Base-by-base conservation (phyloP, 768 basidiomycete genomes). In the Coprinellus micaceus region DNA sequence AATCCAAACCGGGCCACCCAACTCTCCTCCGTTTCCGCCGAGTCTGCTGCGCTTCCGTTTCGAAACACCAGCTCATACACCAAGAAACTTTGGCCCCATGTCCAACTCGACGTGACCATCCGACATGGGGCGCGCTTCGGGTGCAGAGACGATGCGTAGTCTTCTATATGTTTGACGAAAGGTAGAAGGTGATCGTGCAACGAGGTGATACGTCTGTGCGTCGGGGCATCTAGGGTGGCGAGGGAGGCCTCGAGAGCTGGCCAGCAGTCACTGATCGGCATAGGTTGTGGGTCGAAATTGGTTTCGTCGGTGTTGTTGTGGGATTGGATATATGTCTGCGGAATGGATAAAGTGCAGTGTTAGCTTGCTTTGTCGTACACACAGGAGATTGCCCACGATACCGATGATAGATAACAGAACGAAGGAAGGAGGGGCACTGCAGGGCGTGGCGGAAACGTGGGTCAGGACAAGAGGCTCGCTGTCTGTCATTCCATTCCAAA, bases 1-100 rank as follows among this genome's bases (percentile, higher is more conserved):
- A 76, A 71, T 12, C 73, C 75, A 54, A 74, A 75, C 28, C 75
- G 67, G 47, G 74, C 70, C 53, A 76, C 74, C 75, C 75, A 76
- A 43, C 74, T 74, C 26, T 61, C 54, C 52, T 65, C 56, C 41
- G 67, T 74, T 24, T 61, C 54, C 52, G 65, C 56, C 41, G 67
- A 19, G 29, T 52, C 51, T 13, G 48, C 43, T n/a, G 45, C 29
- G 22, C 21, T 36, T 13, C 46, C 52, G 37, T 57, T 52, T 37
- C 57, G 52, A 58, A 76, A 76, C 21, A 68, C 60, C 53, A 74
- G 57, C 61, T 76, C 74, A 52, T 68, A 74, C 19, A 76, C 74
- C 25, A 69, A 60, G 59, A 76, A 76, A 1, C 73, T 74, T 58
- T 74, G 73, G 2, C 74, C 74, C 74, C 74, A 76, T 29, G 74